Evolutionary conservation across 495 filamentous ascomycete species (phyloP), one percentile per base, ranked within the genome.

Genomic region (Rusavskia elegans): DNA sequence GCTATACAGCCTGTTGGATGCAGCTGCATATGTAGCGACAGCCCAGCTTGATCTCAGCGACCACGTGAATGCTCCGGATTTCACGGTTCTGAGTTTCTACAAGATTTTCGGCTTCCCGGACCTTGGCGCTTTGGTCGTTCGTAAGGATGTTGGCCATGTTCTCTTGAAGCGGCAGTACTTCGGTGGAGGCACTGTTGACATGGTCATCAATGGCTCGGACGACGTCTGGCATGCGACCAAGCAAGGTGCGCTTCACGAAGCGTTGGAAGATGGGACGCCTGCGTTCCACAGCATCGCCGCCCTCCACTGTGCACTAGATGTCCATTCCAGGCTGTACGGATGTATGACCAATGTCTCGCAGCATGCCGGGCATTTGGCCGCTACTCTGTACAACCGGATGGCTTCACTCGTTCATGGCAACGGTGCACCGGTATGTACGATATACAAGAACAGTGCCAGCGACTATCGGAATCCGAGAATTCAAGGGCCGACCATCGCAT

Each of bases 261-360:
- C 73, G 21, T 71, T 97, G 7, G 90, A 97, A 62, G 89, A 97
- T 67, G 90, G 90, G 6, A 95, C 90, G 1, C 65, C 92, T 19
- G 85, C 89, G 11, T 80, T 93, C 51, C 90, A 97, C 61, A 93
- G 65, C 58, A 95, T 95, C 49, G 68, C 94, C 38, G 90, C 89
- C 1, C 64, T 95, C 13, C 79, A 82, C 55, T 67, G 76, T 1
- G 89, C 89, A 2, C 66, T 97, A 39, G 70, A 79, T 30, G 74
- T 77, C 0, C 88, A 95, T 58, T 49, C 65, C 44, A 71, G 76
- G 23, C 64, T 95, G 0, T 95, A 83, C 55, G 79, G 79, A 1
- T 77, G 78, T 1, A 85, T 94, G 74, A 61, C 62, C 2, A 69
- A 76, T 32, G 74, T 95, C 17, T 81, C 85, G n/a, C 64, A 67